Evolutionary conservation across 495 filamentous ascomycete genomes (phyloP).

Genomic region (Penicillium crystallinum): DNA sequence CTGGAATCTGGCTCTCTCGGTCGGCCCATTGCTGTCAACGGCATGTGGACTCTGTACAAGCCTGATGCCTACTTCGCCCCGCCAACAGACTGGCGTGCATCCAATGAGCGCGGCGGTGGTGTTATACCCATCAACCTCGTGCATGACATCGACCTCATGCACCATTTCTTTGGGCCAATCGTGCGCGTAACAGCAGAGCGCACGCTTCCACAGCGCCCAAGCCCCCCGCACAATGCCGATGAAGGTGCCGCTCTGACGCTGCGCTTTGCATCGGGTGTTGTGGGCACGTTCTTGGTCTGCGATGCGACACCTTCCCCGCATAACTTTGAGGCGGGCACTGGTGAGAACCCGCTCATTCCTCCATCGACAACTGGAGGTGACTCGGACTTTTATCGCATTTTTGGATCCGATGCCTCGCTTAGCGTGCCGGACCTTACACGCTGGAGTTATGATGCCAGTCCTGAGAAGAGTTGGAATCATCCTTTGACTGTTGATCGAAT

Average conservation of each 20-base stretch:
- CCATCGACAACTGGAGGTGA: conserved; percentile 19
- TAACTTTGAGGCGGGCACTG: conserved; percentile 52
- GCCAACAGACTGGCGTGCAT: conserved; percentile 45
- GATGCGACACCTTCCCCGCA: conserved; percentile 49
- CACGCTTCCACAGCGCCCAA: conserved; percentile 34
- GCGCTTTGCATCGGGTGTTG: conserved; percentile 51
- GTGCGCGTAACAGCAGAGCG: conserved; percentile 46
- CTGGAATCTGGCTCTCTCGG: conserved; percentile 40
- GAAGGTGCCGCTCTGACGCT: conserved; percentile 54
- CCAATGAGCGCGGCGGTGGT: conserved; percentile 32
- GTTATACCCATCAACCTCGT: conserved; percentile 56
- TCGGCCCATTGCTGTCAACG: conserved; percentile 47
- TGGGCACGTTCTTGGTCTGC: conserved; percentile 52
- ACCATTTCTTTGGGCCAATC: conserved; percentile 53
- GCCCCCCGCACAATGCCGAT: conserved; percentile 41
- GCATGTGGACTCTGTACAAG: conserved; percentile 52
- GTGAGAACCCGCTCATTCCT: conserved; percentile 54
- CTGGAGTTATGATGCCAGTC: conserved; percentile 44
- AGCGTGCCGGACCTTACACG: conserved; percentile 52
- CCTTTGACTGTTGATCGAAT: conserved; percentile 27
- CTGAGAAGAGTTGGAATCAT: conserved; percentile 31
- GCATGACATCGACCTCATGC: conserved; percentile 56
- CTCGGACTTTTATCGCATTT: conserved; percentile 51
- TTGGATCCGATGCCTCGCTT: conserved; percentile 49
- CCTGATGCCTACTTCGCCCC: conserved; percentile 47